Base-by-base conservation (phyloP, 176 grass and related monocot genomes). In the Miscanthus lutarioriparius region DNA sequence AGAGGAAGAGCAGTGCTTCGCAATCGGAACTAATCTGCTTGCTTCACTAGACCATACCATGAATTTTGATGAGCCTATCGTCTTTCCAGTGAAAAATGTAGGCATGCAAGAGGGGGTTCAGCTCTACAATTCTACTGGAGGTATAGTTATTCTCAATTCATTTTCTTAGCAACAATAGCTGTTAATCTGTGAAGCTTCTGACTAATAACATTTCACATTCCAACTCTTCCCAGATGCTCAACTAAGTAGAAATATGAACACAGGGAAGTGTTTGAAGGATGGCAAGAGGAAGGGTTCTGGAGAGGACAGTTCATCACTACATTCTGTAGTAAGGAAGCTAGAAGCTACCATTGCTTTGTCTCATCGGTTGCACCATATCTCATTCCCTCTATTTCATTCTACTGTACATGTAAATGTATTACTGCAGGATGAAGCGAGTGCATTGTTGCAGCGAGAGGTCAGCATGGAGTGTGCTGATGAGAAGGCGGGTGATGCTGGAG, bases 61-160 rank as follows among this genome's bases (percentile, higher is more conserved):
- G 88, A 85, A 92, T 81, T 97, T 97, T 81, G 82, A 93, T 64
- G 95, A 84, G 53, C 84, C 85, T 79, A 79, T 38, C 67, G 65
- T 68, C 72, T 88, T 90, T 56, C 76, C 91, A 65, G 71, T 79
- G 58, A 87, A 84, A 67, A 91, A 88, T 76, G 78, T 64, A 64
- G 64, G 72, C 75, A 30, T 90, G 73, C 89, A 85, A 67, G 85
- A 83, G 26, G 68, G 68, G 13, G 33, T 49, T 73, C 70, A 87
- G 48, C 48, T 81, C 73, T 85, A 81, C 25, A 71, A 64, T 89
- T 76, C 83, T 65, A 30, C 83, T 10, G 1, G 83, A 36, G 89
- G 92, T 87, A 84, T 67, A 49, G 39, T 79, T 62, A 45, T 71
- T 26, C 10, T 58, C 44, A 65, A 22, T 39, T 87, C 22, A 27